Conservation (phyloP, 2,329 filamentous ascomycete species). For the Sporothrix inflata region DNA sequence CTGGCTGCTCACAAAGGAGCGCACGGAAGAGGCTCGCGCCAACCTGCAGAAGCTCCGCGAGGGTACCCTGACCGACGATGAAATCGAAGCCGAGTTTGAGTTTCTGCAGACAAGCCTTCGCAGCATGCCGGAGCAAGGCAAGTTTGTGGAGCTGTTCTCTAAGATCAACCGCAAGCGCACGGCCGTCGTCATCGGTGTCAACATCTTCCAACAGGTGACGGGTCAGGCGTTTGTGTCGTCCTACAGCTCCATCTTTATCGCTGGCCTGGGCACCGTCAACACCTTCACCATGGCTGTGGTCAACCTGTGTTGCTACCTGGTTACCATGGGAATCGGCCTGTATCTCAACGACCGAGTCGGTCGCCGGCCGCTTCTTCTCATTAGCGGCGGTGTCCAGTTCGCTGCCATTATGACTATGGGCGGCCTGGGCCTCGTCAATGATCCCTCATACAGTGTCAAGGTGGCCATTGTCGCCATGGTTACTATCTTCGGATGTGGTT, state of each 20-base stretch:
- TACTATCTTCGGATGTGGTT: neutral
- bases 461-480: constrained; percentile 41
- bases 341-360: constrained; percentile 3
- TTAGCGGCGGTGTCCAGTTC: neutral
- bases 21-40: neutral
- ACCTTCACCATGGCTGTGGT: constrained; percentile 1
- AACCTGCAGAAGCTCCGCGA: neutral
- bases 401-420: constrained; percentile 5
- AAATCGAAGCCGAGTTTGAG: constrained; percentile 37
- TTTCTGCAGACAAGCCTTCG: constrained; percentile 26
- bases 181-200: constrained; percentile 38
- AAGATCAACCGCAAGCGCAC: constrained; percentile 34
- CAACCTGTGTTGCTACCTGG: constrained; percentile 1
- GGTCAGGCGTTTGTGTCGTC: constrained; percentile 41
- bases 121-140: constrained; percentile 34
- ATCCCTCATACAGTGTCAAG: constrained; percentile 1
- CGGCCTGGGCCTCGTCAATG: neutral
- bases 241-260: constrained; percentile 37
- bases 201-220: constrained; percentile 42
- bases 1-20: neutral
- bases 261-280: constrained; percentile 33
- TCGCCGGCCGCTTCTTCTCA: neutral
- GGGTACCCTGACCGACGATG: neutral
- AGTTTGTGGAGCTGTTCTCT: constrained; percentile 37
- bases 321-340: neutral